Percentiles rank a stretch among this genome's conserved stretches.
Evolutionary conservation across 2,329 filamentous ascomycete genomes (phyloP).

Genomic region (Arthrobotrys conoides): DNA sequence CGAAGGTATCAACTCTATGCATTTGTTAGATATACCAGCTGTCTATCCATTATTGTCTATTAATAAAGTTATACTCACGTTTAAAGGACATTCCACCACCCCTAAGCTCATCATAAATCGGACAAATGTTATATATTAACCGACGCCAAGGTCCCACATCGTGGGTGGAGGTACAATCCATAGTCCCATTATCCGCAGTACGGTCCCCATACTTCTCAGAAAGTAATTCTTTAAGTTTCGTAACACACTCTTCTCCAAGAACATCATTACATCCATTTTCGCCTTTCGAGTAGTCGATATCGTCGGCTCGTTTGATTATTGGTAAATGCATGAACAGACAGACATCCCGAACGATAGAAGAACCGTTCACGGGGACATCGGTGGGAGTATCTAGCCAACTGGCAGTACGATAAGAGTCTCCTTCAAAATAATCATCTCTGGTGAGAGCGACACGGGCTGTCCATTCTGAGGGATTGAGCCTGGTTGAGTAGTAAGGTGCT

Average conservation of each 20-base stretch:
- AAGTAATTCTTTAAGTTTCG: conserved; percentile 25
- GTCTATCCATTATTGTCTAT: not conserved
- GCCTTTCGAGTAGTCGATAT: conserved; percentile 39
- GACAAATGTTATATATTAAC: conserved; percentile 33
- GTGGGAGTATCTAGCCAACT: conserved; percentile 41
- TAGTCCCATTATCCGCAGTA: conserved; percentile 30
- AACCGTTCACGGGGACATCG: conserved; percentile 34
- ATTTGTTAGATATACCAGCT: not conserved
- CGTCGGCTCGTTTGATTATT: conserved; percentile 12
- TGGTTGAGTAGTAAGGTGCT: conserved; percentile 24
- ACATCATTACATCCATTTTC: conserved; percentile 44
- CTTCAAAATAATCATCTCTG: conserved; percentile 18
- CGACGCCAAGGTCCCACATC: conserved; percentile 1
- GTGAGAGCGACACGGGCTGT: conserved; percentile 37
- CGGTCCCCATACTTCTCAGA: not conserved
- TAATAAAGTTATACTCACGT: conserved; percentile 8
- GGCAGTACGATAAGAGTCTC: conserved; percentile 29
- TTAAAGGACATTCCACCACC: conserved; percentile 17
- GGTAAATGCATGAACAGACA: conserved; percentile 35
- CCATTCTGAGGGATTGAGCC: conserved; percentile 37
- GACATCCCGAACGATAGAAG: conserved; percentile 40
- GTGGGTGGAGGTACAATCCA: conserved; percentile 18
- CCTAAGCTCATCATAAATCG: conserved; percentile 4
- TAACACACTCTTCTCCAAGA: conserved; percentile 28
- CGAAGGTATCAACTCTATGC: conserved; percentile 31